Conservation (phyloP, 768 basidiomycete species). For the Lactarius hengduanensis region DNA sequence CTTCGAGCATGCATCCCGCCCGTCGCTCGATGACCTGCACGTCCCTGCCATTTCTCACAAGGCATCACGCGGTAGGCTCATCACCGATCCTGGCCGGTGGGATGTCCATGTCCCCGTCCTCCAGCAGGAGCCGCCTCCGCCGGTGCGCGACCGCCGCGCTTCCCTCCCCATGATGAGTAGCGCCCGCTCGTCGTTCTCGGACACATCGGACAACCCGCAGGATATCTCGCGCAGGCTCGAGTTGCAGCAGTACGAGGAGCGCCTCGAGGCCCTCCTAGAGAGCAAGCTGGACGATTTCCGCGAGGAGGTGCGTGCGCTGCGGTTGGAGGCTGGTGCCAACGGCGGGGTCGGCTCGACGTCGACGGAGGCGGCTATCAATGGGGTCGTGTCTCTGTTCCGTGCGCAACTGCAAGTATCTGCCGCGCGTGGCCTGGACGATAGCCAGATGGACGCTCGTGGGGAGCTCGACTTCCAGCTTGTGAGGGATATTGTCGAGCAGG, state of each 20-base stretch:
- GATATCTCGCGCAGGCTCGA: conserved; percentile 57
- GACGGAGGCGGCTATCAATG: conserved; percentile 62
- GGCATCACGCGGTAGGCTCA: conserved; percentile 50
- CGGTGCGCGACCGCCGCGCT: conserved; percentile 33
- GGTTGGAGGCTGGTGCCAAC: conserved; percentile 26
- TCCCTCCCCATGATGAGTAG: conserved; percentile 45
- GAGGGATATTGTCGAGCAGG: conserved; percentile 65
- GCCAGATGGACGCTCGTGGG: conserved; percentile 67
- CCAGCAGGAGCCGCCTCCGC: conserved; percentile 42
- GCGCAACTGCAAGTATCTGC: conserved; percentile 65
- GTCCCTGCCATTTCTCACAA: conserved; percentile 68
- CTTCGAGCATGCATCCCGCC: conserved; percentile 63
- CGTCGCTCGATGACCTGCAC: conserved; percentile 75
- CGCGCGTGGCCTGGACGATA: conserved; percentile 54
- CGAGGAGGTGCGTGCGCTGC: conserved; percentile 38
- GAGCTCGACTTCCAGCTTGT: conserved; percentile 79
- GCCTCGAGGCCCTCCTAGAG: conserved; percentile 63
- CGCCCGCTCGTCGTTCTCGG: conserved; percentile 47
- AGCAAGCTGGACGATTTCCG: conserved; percentile 60
- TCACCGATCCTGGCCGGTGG: conserved; percentile 55
- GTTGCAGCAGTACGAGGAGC: conserved; percentile 57
- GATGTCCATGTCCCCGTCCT: conserved; percentile 34
- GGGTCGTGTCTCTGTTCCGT: conserved; percentile 66
- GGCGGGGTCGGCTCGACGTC: conserved; percentile 38
- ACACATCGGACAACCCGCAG: conserved; percentile 44